Evolutionary conservation across 805 yeast species (phyloP), one percentile per base, ranked within the genome.

Genomic region (Kurtzmaniella fragi): DNA sequence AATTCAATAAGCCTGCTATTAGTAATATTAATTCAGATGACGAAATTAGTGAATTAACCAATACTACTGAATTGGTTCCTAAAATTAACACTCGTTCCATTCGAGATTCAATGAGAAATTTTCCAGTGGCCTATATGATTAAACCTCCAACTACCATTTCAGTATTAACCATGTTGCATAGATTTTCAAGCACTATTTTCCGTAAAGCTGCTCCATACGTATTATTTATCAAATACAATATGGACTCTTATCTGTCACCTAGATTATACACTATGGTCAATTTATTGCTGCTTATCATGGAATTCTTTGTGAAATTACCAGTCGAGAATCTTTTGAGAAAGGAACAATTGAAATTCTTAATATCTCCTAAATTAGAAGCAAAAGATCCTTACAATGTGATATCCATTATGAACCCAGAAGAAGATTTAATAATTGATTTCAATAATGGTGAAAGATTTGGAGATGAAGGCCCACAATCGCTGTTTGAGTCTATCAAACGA

Each of bases 321-420:
- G 73, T 89, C 37, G 99, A 91, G 53, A 89, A 95, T 11, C 59
- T 91, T 31, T 72, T 87, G 42, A 71, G 95, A 43, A 78, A 96
- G 46, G 89, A 91, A 12, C 97, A 91, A 56, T 77, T 88, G 8
- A 67, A 78, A 40, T 80, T 77, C 52, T 67, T 88, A 44, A 49
- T 83, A 16, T 56, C 59, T 37, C 61, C 63, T 7, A 67, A 67
- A 46, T 38, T 59, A 4, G n/a, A 40, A 5, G 47, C 51, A 17
- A 63, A 61, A 15, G 78, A 75, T 35, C 57, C 54, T 26, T 43
- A 43, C 42, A 43, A 62, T 17, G 55, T 68, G 55, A 40, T 64
- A 65, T 72, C 76, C 31, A 66, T 81, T 8, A 58, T 61, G 3
- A 56, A 64, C 37, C 65, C 70, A 4, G 62, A 61, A 6, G 66